These are phyloP conservation scores for Hypsizygus marmoreus DNA, from an alignment of 768 basidiomycete genomes.

Conservation along the genomic window DNA sequence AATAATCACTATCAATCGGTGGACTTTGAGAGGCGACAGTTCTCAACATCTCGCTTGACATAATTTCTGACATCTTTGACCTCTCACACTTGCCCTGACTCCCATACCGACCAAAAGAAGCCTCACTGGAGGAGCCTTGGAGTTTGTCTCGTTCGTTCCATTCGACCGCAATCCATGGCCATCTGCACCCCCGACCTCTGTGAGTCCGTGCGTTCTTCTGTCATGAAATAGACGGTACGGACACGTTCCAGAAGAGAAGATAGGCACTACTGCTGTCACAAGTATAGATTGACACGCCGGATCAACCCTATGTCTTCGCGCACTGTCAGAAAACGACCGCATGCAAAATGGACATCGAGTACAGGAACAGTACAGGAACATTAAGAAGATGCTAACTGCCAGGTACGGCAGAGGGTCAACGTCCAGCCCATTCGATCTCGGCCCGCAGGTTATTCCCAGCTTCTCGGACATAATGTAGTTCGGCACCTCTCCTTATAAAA, in stretches of 20 bases:
- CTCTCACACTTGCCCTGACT: neutral
- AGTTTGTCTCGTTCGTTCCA: neutral
- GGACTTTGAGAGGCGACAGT: constrained; percentile 18
- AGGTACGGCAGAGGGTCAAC: too few species aligned
- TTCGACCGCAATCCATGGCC: neutral
- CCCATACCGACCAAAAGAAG: too few species aligned
- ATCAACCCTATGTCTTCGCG: constrained; percentile 13
- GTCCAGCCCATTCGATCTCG: too few species aligned
- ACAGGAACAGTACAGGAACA: constrained; percentile 6
- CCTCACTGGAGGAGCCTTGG: too few species aligned
- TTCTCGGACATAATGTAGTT: too few species aligned
- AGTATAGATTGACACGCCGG: constrained; percentile 9
- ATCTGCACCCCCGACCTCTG: neutral
- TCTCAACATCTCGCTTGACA: constrained; percentile 8
- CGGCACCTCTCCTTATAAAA: too few species aligned
- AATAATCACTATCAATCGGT: constrained; percentile 11
- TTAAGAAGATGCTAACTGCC: too few species aligned
- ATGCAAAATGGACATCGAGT: neutral
- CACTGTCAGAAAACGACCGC: constrained; percentile 12
- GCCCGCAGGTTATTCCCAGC: too few species aligned
- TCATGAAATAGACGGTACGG: too few species aligned
- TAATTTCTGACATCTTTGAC: constrained; percentile 1
- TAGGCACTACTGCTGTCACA: neutral
- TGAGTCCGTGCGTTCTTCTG: neutral
- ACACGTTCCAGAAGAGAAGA: neutral